phyloP scores from a whole-genome alignment of 2,329 filamentous ascomycete species.

The Neofusicoccum laricinum region DNA sequence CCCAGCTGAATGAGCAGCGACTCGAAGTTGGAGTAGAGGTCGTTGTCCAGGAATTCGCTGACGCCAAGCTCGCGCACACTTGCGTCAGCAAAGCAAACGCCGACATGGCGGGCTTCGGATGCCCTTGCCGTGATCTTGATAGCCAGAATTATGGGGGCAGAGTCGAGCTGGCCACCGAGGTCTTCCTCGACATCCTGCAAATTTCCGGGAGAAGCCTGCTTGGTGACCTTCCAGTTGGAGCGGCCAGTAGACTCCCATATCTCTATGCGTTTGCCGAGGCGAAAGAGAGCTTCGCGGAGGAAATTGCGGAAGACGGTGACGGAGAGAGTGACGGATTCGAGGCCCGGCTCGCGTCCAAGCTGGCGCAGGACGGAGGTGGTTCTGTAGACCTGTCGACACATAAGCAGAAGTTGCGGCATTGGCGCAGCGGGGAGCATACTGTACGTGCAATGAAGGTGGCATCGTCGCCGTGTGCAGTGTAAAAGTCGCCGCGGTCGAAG shows the following conservation, averaged over 20 bases:
- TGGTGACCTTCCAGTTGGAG: conserved; percentile 88
- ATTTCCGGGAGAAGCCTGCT: conserved; percentile 91
- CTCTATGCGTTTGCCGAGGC: conserved; percentile 84
- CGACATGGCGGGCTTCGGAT: conserved; percentile 78
- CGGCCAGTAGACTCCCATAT: conserved; percentile 78
- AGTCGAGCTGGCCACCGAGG: conserved; percentile 79
- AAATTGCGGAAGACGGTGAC: conserved; percentile 94
- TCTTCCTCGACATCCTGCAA: conserved; percentile 97
- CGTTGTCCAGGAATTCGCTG: conserved; percentile 98
- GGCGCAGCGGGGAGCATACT: conserved; percentile 38
- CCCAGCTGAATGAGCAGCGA: conserved; percentile 93
- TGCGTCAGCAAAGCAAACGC: conserved; percentile 96
- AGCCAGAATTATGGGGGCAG: conserved; percentile 89
- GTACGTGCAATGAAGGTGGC: conserved; percentile 79
- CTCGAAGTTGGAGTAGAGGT: conserved; percentile 97
- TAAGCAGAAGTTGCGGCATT: not conserved
- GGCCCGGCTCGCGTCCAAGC: conserved; percentile 77
- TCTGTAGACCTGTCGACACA: conserved; percentile 72
- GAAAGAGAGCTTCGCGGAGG: conserved; percentile 88
- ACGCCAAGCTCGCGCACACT: conserved; percentile 93
- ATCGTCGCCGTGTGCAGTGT: conserved; percentile 88
- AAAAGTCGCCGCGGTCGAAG: conserved; percentile 93
- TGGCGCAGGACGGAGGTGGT: conserved; percentile 93
- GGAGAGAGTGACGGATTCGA: conserved; percentile 93
- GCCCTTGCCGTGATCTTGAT: conserved; percentile 92